These are phyloP conservation scores for Calocera viscosa DNA, from an alignment of 768 basidiomycete species.

Conservation along the genomic window DNA sequence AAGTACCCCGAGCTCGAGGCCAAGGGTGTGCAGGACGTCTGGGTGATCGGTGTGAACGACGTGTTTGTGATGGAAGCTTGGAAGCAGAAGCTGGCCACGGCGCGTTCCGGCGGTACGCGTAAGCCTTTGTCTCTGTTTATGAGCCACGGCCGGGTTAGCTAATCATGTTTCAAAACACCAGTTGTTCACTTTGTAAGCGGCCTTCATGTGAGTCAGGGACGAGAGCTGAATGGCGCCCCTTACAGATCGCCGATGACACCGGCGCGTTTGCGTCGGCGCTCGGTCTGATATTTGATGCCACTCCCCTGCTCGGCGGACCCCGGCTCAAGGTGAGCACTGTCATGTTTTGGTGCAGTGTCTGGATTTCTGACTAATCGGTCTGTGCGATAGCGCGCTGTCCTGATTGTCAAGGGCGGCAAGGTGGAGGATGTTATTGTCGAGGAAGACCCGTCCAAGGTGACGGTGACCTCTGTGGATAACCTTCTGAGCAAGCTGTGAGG, in stretches of 20 bases:
- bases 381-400: conserved; percentile 40
- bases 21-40: conserved; percentile 45
- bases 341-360: background rate
- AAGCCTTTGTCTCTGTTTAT: background rate
- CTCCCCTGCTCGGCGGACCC: conserved; percentile 48
- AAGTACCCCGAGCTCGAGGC: conserved; percentile 57
- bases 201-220: background rate
- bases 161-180: background rate
- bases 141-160: no score
- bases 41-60: conserved; percentile 69
- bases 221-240: background rate
- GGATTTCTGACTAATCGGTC: no score
- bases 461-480: conserved; percentile 40
- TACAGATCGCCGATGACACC: conserved; percentile 48
- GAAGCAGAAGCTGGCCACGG: conserved; percentile 21
- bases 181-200: background rate
- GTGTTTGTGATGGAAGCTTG: conserved; percentile 51
- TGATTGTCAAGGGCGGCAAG: conserved; percentile 57
- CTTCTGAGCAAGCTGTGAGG: conserved; percentile 31
- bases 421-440: conserved; percentile 55
- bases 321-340: conserved; percentile 45
- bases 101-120: background rate
- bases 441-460: conserved; percentile 34
- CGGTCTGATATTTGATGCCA: conserved; percentile 52
- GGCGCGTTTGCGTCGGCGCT: conserved; percentile 42